Evolutionary conservation across 768 basidiomycete species (phyloP).

Genomic region (Kwoniella botswanensis): DNA sequence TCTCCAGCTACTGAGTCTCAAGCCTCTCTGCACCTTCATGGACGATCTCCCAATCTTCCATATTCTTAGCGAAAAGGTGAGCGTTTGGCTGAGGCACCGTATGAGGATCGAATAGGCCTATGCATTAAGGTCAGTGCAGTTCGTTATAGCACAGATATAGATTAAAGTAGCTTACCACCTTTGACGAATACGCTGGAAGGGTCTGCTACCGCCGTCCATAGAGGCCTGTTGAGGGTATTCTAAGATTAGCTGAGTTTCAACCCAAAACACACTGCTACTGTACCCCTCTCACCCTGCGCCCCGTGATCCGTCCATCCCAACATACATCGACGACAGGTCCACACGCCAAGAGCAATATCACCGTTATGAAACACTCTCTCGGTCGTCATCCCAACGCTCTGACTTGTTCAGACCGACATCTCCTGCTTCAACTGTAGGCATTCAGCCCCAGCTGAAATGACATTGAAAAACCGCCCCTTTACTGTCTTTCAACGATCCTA

Average conservation of each 20-base stretch:
- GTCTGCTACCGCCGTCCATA: constrained; percentile 19
- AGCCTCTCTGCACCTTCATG: constrained; percentile 16
- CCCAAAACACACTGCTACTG: background rate
- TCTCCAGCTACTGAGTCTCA: constrained; percentile 11
- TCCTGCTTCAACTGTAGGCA: no score
- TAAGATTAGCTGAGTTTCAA: background rate
- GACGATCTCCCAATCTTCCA: constrained; percentile 27
- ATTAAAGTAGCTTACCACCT: constrained; percentile 15
- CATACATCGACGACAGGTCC: background rate
- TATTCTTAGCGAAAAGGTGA: constrained; percentile 24
- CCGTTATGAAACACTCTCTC: no score
- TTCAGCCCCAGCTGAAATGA: no score
- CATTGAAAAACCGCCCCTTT: no score
- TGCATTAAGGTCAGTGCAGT: background rate
- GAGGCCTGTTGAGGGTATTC: constrained; percentile 3
- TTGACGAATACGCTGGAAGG: constrained; percentile 22
- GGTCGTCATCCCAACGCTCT: no score
- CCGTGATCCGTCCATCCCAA: background rate
- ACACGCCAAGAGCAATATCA: no score
- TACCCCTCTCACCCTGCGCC: background rate
- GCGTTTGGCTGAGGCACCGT: constrained; percentile 6
- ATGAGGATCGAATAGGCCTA: constrained; percentile 22
- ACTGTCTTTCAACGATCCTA: no score
- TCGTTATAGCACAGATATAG: background rate
- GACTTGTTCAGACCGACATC: no score